phyloP scores from a whole-genome alignment of 148 eudicot genomes.

The Nepenthes gracilis region DNA sequence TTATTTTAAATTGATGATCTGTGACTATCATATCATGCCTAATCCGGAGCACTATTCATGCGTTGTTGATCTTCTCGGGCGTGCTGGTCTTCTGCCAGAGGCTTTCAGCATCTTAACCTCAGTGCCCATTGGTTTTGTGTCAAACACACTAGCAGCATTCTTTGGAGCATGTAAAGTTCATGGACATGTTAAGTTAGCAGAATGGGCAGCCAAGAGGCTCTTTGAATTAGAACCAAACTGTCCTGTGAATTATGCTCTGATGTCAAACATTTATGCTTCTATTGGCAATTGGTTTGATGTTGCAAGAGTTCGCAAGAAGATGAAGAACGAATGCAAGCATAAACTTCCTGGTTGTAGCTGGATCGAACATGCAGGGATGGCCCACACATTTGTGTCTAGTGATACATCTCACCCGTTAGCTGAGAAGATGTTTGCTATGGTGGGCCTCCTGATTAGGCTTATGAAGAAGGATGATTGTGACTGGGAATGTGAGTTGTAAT shows the following conservation, averaged over 20 bases:
- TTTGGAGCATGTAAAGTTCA: conserved; percentile 47
- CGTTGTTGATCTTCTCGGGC: conserved; percentile 55
- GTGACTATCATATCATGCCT: conserved; percentile 32
- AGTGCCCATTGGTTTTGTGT: conserved; percentile 20
- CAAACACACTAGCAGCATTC: conserved; percentile 45
- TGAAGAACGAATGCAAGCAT: conserved; percentile 16
- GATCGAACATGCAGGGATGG: conserved; percentile 29
- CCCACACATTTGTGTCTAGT: conserved; percentile 18
- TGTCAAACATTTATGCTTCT: conserved; percentile 58
- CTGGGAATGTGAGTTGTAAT: neutral
- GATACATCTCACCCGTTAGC: conserved; percentile 18
- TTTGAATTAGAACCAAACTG: conserved; percentile 24
- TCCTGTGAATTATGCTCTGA: conserved; percentile 36
- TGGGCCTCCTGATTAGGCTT: conserved; percentile 11
- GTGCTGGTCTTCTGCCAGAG: conserved; percentile 43
- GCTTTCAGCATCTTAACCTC: conserved; percentile 33
- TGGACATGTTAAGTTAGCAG: conserved; percentile 38
- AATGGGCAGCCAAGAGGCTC: conserved; percentile 49
- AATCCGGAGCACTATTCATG: conserved; percentile 51
- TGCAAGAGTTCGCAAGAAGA: conserved; percentile 34
- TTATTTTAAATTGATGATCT: conserved; percentile 46
- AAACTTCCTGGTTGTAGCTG: conserved; percentile 61
- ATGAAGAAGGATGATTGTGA: conserved; percentile 12
- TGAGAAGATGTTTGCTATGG: conserved; percentile 11
- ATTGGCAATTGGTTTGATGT: conserved; percentile 49